Base-by-base conservation (phyloP, 345 rosid species). In the Odontarrhena argentea region DNA sequence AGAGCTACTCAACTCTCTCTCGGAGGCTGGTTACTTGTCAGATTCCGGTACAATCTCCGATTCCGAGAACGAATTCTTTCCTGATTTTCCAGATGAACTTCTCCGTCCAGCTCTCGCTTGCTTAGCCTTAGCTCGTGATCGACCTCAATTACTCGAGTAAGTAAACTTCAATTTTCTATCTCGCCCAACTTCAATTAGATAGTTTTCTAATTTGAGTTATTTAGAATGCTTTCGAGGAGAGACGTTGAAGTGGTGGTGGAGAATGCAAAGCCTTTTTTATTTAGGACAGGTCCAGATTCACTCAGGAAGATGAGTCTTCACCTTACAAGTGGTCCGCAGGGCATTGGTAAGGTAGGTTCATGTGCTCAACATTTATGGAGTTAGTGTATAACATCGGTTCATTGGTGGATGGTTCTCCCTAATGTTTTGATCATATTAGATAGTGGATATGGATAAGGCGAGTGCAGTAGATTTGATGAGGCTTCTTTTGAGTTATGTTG, bases 401-500 rank as follows among this genome's bases (percentile, higher is more conserved):
- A 18, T 0, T 65, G 18, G 37, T 57, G 49, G 14, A 13, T 13
- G 38, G 22, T 38, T 46, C 22, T 18, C 45, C 11, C 2, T 46
- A 32, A 11, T 52, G n/a, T 38, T 54, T 48, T 34, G 55, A 10
- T 62, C 68, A 6, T 52, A 1, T 35, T 71, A 86, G 97, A 76
- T 70, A 43, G 22, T 34, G 14, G 75, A 63, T 75, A 49, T 63
- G 30, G 85, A 81, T 51, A 78, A 70, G 65, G 83, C 86, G 24
- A 79, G 66, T 57, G 82, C 81, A 15, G 69, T 86, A 45, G 99
- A 94, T 79, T 69, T 94, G 78, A 86, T 87, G 95, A 91, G 73
- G 79, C 78, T 77, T 80, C 70, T 94, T 53, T 70, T 94, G 81
- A 85, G 89, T 72, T 86, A 79, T 77, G 84, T 81, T 46, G 76